A percentile compares a stretch with the other conserved stretches of the same genome.
Conservation (phyloP, 192 early-diverging fungal species). For the Chytriomyces confervae region DNA sequence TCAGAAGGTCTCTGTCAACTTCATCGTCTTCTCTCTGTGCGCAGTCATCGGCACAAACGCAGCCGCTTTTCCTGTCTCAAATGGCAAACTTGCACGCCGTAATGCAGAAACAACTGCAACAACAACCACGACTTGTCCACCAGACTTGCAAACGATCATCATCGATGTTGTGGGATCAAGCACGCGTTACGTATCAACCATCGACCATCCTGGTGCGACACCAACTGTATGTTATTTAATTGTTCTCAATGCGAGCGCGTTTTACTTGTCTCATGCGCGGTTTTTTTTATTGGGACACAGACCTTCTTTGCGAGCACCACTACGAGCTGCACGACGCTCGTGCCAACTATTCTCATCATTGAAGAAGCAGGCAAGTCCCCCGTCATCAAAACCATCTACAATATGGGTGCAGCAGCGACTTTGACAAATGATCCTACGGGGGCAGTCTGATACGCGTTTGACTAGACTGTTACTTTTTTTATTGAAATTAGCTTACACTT, state of each 20-base stretch:
- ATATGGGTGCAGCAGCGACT: background rate
- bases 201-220: background rate
- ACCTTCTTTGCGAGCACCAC: background rate
- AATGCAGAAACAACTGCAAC: background rate
- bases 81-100: background rate
- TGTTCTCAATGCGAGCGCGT: too few species aligned
- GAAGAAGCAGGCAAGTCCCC: background rate
- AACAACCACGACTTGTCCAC: background rate
- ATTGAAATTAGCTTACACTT: background rate
- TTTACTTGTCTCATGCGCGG: background rate
- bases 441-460: background rate
- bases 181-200: background rate
- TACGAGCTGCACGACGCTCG: background rate
- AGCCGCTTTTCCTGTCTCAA: background rate
- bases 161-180: constrained; percentile 1
- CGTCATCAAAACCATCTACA: background rate
- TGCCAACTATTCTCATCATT: background rate
- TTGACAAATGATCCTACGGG: background rate
- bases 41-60: background rate
- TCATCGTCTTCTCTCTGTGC: too few species aligned
- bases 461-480: background rate
- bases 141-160: background rate
- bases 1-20: too few species aligned
- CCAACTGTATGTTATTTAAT: background rate
- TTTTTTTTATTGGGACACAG: background rate